Evolutionary conservation across 75 land plant species (phyloP).

Genomic region (Pinus taeda): DNA sequence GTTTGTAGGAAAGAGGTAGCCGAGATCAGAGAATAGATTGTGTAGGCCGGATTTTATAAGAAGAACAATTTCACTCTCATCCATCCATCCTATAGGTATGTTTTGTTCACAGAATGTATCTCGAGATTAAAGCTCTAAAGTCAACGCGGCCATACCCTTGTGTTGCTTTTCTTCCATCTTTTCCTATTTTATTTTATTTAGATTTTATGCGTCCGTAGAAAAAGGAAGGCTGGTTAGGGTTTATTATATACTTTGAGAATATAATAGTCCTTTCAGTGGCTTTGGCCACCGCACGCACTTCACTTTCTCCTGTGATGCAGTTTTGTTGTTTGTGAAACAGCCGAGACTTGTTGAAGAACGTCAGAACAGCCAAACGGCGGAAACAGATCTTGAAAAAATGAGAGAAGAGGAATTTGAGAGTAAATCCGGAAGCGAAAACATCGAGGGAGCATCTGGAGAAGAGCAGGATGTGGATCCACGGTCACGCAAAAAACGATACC

Average conservation of each 20-base stretch:
- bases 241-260: no score
- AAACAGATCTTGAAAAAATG: conserved; percentile 17
- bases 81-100: no score
- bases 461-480: conserved; percentile 56
- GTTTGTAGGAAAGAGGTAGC: no score
- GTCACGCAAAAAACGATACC: conserved; percentile 67
- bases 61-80: no score
- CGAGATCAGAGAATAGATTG: no score
- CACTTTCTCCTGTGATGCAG: conserved; percentile 13
- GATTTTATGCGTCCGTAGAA: not conserved
- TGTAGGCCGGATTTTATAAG: no score
- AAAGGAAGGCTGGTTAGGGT: not conserved
- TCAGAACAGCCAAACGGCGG: not conserved
- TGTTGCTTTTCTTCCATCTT: no score
- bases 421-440: conserved; percentile 83
- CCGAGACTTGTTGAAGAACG: not conserved
- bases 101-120: no score
- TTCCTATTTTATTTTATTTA: no score
- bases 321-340: not conserved
- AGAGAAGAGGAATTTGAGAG: conserved; percentile 86
- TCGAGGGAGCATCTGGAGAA: conserved; percentile 74
- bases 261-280: not conserved
- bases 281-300: conserved; percentile 11
- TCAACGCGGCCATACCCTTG: no score
- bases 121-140: no score